Base-by-base conservation (phyloP, 495 filamentous ascomycete genomes). In the Hypoxylon lienhwacheense region DNA sequence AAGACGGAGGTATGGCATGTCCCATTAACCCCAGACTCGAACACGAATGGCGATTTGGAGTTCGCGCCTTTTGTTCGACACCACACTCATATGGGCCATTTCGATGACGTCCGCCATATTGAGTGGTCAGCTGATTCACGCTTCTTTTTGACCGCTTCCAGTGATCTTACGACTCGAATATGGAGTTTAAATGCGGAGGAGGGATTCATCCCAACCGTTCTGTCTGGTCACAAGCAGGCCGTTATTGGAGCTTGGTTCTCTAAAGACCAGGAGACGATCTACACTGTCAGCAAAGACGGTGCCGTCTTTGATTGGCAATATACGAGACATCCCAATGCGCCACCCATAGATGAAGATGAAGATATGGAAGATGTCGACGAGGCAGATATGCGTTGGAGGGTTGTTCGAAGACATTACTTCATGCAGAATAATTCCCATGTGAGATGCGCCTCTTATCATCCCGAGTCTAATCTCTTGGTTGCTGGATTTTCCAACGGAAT, bases 1-100 rank as follows among this genome's bases (percentile, higher is more conserved):
- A 85, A 87, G 47, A 81, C 95, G 52, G 90, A 98, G 73, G 83
- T 96, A 35, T 98, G 93, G 93, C 88, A 95, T 59, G 95, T 95
- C 15, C 95, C 93, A 5, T 89, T 86, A 14, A 90, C 87, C 1
- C 90, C 90, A 5, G 89, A 89, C 45, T 77, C 83, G 8, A 83
- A 81, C 35, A 76, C 79, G 41, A 84, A 87, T 61, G 93, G 91
- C 49, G 91, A 90, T 46, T 75, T 96, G 52, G 90, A 97, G 57
- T 97, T 96, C 71, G 91, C 95, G 7, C 93, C 93, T 0, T 97
- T 98, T 58, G 83, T 95, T 29, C 75, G 89, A 36, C 90, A 97
- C 70, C 82, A 90, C 41, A 84, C 86, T 32, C 88, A 95, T 55
- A 82, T 86, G 25, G 88, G 89, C 1, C 93, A 98, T 69, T 95